phyloP scores from a whole-genome alignment of 306 rosid species.

The Potentilla sterilis region DNA sequence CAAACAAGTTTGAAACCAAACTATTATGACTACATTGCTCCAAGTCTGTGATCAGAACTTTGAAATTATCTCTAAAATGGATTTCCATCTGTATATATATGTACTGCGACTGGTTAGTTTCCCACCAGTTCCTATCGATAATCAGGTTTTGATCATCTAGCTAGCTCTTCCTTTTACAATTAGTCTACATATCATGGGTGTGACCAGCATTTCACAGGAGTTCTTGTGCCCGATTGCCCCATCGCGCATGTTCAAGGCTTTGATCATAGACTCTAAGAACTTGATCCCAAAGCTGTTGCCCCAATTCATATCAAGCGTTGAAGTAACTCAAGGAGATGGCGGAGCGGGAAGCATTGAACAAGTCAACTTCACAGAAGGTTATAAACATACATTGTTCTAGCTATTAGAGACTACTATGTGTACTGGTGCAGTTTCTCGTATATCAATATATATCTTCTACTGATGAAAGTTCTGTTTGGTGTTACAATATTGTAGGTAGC shows the following conservation, averaged over 20 bases:
- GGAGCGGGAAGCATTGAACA: constrained; percentile 74
- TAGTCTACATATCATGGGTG: constrained; percentile 39
- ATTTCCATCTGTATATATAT: constrained; percentile 15
- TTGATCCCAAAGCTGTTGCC: constrained; percentile 73
- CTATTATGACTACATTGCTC: background rate
- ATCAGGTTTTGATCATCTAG: background rate
- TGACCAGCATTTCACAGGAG: constrained; percentile 45
- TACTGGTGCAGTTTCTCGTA: background rate
- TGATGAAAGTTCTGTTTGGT: background rate
- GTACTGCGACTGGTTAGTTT: constrained; percentile 19
- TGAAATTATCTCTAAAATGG: background rate
- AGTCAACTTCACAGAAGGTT: constrained; percentile 64
- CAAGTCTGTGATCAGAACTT: background rate
- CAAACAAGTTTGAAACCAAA: constrained; percentile 25
- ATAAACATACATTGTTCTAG: constrained; percentile 1
- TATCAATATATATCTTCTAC: background rate
- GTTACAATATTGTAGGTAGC: constrained; percentile 38
- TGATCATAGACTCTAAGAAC: constrained; percentile 51
- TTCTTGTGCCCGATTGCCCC: constrained; percentile 49
- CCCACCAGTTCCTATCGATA: constrained; percentile 11
- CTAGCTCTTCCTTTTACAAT: background rate
- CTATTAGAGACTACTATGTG: background rate
- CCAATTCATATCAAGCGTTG: constrained; percentile 49
- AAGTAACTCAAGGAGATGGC: constrained; percentile 56
- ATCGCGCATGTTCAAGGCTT: constrained; percentile 59